These are phyloP conservation scores for Fusarium veterinarium DNA, from an alignment of 2,329 filamentous ascomycete species.

Conservation along the genomic window DNA sequence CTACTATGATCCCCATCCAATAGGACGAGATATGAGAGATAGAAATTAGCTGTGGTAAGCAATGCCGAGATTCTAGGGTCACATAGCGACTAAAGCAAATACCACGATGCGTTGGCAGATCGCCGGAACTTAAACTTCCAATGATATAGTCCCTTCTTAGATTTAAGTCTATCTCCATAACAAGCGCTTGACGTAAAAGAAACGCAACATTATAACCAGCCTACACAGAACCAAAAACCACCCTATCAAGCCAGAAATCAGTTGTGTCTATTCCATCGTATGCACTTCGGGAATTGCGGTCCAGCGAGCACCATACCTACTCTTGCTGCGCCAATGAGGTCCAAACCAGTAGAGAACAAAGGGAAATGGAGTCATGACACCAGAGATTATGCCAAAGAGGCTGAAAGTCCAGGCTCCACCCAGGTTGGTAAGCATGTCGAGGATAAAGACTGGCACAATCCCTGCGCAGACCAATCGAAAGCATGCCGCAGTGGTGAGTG, in stretches of 20 bases:
- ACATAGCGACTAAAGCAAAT: fast-evolving
- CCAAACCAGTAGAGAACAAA: conserved; percentile 3
- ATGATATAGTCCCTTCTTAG: fast-evolving
- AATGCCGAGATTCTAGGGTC: neutral
- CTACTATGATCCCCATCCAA: neutral
- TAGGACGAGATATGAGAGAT: no score
- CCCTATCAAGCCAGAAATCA: no score
- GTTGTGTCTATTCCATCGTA: neutral
- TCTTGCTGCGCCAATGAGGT: neutral
- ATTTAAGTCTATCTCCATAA: neutral
- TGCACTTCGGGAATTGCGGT: neutral
- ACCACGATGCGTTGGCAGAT: neutral
- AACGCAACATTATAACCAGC: neutral
- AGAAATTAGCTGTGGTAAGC: neutral
- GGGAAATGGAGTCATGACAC: neutral
- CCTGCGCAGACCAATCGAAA: conserved; percentile 3
- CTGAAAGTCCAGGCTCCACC: neutral
- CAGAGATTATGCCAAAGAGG: conserved; percentile 1
- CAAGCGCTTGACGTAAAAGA: neutral
- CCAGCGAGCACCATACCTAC: neutral
- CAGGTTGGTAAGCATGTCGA: neutral
- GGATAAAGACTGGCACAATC: neutral
- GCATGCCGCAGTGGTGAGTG: neutral
- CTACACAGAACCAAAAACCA: no score
- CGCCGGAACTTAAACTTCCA: neutral